Evolutionary conservation across 345 rosid species (phyloP).

Genomic region (Angophora floribunda): DNA sequence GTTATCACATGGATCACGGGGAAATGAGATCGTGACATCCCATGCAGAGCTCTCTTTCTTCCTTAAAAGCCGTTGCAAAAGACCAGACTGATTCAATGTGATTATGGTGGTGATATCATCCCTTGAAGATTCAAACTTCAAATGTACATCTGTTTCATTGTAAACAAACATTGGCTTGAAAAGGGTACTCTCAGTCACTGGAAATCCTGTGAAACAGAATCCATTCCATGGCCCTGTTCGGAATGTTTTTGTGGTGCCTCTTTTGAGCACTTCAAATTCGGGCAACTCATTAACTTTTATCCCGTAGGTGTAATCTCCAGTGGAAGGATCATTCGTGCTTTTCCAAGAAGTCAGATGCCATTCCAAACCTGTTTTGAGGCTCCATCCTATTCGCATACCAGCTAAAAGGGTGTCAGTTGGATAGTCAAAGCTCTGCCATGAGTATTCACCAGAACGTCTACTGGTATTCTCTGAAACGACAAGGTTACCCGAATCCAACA

Average conservation of each 20-base stretch:
- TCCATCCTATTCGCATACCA: conserved; percentile 17
- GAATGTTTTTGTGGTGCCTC: background rate
- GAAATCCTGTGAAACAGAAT: conserved; percentile 7
- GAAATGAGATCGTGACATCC: background rate
- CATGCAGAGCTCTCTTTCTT: background rate
- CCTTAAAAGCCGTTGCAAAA: background rate
- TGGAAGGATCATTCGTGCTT: conserved; percentile 9
- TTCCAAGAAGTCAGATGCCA: conserved; percentile 17
- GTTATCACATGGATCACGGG: background rate
- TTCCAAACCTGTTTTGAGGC: background rate
- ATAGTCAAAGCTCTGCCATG: conserved; percentile 29
- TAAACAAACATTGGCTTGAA: conserved; percentile 8
- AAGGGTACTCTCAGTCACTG: conserved; percentile 3
- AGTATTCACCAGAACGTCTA: background rate
- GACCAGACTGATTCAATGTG: background rate
- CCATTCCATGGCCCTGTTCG: conserved; percentile 34
- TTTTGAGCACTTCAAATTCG: background rate
- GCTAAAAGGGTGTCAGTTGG: conserved; percentile 23
- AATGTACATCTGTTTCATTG: conserved; percentile 3
- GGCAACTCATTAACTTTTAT: background rate
- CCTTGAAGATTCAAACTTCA: conserved; percentile 1
- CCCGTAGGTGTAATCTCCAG: conserved; percentile 10
- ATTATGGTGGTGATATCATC: background rate
- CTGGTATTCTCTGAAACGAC: background rate
- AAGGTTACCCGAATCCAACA: conserved; percentile 25